Percentiles rank a stretch among this genome's conserved stretches.
These are phyloP conservation scores for Ganoderma multipileum DNA, from an alignment of 1,284 basidiomycete species.

Conservation along the genomic window DNA sequence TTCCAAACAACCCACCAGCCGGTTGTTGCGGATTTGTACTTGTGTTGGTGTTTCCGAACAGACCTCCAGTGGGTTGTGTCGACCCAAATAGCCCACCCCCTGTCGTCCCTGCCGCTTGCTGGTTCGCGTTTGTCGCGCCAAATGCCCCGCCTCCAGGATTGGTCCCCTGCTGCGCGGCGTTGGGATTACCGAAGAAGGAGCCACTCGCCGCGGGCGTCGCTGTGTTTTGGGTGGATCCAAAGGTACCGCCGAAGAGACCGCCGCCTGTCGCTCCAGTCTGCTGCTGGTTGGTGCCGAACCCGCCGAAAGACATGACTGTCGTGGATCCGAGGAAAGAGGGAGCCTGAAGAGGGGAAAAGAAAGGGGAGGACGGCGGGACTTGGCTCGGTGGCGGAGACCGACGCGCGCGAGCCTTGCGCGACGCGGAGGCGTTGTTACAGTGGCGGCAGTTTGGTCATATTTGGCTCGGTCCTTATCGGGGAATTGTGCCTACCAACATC, in stretches of 20 bases:
- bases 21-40: slow-evolving; percentile 9
- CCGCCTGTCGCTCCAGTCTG: slow-evolving; percentile 17
- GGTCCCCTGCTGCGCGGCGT: slow-evolving; percentile 12
- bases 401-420: slow-evolving; percentile 1
- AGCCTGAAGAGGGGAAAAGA: not conserved
- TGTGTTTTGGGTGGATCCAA: slow-evolving; percentile 20
- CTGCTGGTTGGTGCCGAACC: slow-evolving; percentile 24
- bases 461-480: not conserved
- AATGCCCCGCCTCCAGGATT: slow-evolving; percentile 21
- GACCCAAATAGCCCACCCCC: slow-evolving; percentile 26
- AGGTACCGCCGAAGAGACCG: slow-evolving; percentile 24
- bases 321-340: not conserved
- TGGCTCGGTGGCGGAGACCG: not conserved
- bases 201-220: slow-evolving; percentile 14
- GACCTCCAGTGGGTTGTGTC: slow-evolving; percentile 32
- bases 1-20: slow-evolving; percentile 40
- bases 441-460: not conserved
- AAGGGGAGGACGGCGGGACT: not conserved
- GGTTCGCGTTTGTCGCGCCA: slow-evolving; percentile 20
- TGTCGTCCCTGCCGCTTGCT: slow-evolving; percentile 9
- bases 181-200: slow-evolving; percentile 28
- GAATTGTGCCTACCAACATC: not conserved
- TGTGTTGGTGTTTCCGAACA: slow-evolving; percentile 40
- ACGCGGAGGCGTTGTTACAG: not conserved
- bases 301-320: slow-evolving; percentile 28